These are phyloP conservation scores for Apophysomyces variabilis DNA, from an alignment of 371 early-diverging fungal genomes.

Conservation along the genomic window DNA sequence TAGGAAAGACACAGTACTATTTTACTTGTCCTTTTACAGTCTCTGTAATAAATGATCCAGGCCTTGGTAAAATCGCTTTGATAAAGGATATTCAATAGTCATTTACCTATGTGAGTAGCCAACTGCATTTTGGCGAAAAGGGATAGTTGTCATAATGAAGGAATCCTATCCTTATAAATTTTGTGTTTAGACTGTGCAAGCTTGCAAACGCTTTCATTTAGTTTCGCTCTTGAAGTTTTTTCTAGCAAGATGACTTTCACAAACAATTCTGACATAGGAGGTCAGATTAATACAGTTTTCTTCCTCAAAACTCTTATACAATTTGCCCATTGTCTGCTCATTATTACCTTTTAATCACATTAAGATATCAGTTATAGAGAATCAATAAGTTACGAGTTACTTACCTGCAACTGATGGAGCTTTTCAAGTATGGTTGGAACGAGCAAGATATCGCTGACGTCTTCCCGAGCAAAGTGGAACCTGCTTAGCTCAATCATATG, in stretches of 20 bases:
- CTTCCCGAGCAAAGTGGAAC: background rate
- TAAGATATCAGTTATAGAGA: background rate
- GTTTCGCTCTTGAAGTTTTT: background rate
- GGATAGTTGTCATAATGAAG: background rate
- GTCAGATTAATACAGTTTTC: background rate
- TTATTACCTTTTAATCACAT: background rate
- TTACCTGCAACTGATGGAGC: background rate
- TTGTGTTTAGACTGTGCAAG: background rate
- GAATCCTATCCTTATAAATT: background rate
- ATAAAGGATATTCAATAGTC: background rate
- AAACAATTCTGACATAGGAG: background rate
- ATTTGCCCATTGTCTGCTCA: background rate
- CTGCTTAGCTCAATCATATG: conserved; percentile 9
- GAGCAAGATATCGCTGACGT: background rate
- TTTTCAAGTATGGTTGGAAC: conserved; percentile 5
- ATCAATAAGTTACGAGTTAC: background rate
- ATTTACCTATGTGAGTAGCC: background rate
- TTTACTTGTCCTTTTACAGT: too few relatives aligned
- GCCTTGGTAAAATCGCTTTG: too few relatives aligned
- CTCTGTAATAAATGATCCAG: too few relatives aligned
- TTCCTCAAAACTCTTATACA: background rate
- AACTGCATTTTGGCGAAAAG: background rate
- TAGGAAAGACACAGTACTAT: too few relatives aligned
- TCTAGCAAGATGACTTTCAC: background rate
- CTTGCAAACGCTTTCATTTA: background rate